Evolutionary conservation across 164 flowering plant species (phyloP), one percentile per base, ranked within the genome.

Genomic region (Magnolia officinalis): DNA sequence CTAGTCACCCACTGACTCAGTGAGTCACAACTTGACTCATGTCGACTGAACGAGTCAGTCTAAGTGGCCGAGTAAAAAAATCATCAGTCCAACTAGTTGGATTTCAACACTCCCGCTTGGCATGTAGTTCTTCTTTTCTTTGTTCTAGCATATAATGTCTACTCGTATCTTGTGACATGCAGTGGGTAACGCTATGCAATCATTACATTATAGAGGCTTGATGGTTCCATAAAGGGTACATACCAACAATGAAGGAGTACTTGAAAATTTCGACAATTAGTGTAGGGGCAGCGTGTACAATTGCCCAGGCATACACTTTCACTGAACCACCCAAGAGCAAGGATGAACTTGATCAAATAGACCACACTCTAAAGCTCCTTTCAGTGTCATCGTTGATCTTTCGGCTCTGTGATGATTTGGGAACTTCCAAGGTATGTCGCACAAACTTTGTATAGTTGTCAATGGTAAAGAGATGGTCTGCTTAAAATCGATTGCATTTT

Each of bases 181-280:
- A 87, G 88, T 89, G 90, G 89, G 78, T 76, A 72, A 82, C 72
- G 19, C 78, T 83, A 65, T 85, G 89, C 49, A 80, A 82, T 55
- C 37, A 87, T 21, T 65, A 83, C 75, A 29, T 82, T 6, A 74
- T 72, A 77, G 91, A 87, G 71, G 88, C 91, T 69, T 78, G 79
- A 68, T 89, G 91, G 90, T 75, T 76, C 50, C 71, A 74, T 64
- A 74, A 11, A 21, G 85, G 84, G 5, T 63, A 85, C 29, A 82
- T 73, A 4, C 87, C 91, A 69, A 67, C 83, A 0, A 69, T 86
- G 6, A 51, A 79, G 24, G 90, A 89, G 76, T 86, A 89, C 21
- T 20, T 87, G 16, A 71, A 70, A 8, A 87, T 84, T 77, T 86
- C 82, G 16, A 77, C 80, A 81, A 77, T 80, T 68, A 84, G 90